phyloP scores from a whole-genome alignment of 805 yeast species.

The Priceomyces haplophilus region DNA sequence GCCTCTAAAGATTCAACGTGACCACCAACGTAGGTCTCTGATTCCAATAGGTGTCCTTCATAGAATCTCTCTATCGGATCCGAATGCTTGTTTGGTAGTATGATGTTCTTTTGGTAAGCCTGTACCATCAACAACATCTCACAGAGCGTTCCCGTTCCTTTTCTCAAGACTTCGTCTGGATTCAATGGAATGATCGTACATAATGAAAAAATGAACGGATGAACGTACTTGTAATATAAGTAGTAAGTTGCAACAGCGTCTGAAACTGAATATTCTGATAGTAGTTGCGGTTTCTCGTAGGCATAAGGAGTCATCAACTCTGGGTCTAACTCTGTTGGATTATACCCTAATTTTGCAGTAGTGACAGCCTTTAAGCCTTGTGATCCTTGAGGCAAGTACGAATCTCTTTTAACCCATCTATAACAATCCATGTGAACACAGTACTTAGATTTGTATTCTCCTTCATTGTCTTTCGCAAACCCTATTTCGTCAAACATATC shows the following conservation, averaged over 20 bases:
- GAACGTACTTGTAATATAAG: constrained; percentile 92
- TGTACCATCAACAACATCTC: constrained; percentile 97
- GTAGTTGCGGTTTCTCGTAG: constrained; percentile 81
- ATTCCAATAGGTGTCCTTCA: constrained; percentile 88
- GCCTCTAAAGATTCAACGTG: constrained; percentile 98
- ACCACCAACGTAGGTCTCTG: constrained; percentile 98
- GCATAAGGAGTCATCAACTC: constrained; percentile 99
- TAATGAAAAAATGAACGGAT: constrained; percentile 92
- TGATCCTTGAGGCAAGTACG: constrained; percentile 96
- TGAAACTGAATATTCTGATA: constrained; percentile 96
- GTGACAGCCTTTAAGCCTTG: constrained; percentile 98
- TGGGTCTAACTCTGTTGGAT: constrained; percentile 95
- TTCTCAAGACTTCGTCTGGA: constrained; percentile 93
- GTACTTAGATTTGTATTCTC: constrained; percentile 86
- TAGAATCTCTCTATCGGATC: constrained; percentile 95
- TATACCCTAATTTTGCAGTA: constrained; percentile 90
- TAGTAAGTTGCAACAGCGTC: constrained; percentile 99
- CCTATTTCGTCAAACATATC: constrained; percentile 93
- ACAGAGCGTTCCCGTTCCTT: constrained; percentile 98
- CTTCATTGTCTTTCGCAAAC: constrained; percentile 82
- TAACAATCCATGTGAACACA: constrained; percentile 97
- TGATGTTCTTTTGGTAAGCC: constrained; percentile 73
- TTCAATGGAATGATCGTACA: constrained; percentile 94
- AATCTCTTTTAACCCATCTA: constrained; percentile 97
- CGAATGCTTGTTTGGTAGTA: constrained; percentile 88